Conservation (phyloP, 176 grass and related monocot genomes). For the Avena insularis region DNA sequence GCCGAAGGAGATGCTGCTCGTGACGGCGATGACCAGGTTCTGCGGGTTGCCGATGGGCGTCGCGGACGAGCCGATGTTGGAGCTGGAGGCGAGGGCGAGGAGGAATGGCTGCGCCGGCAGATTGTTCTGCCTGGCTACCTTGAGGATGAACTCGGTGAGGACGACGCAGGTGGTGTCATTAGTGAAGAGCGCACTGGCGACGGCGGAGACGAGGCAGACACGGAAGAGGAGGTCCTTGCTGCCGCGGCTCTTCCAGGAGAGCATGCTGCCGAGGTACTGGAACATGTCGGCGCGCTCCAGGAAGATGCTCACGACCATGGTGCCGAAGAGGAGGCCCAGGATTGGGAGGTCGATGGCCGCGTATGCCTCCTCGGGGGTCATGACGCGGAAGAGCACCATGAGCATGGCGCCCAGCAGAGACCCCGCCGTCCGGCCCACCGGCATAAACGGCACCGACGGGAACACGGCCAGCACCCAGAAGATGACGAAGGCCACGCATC, state of each 20-base stretch:
- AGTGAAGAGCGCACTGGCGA: conserved; percentile 94
- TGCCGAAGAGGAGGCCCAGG: conserved; percentile 93
- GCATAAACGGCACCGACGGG: conserved; percentile 91
- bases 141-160: conserved; percentile 98
- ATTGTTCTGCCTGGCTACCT: conserved; percentile 89
- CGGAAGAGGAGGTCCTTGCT: conserved; percentile 91
- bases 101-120: conserved; percentile 96
- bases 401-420: conserved; percentile 92
- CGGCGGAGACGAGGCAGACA: conserved; percentile 82
- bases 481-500: conserved; percentile 81
- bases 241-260: conserved; percentile 81
- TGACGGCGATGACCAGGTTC: conserved; percentile 92
- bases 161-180: conserved; percentile 99
- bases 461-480: conserved; percentile 98
- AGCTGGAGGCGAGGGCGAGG: conserved; percentile 84
- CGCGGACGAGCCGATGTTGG: conserved; percentile 84
- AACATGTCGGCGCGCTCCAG: conserved; percentile 98
- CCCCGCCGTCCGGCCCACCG: conserved; percentile 87
- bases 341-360: conserved; percentile 89
- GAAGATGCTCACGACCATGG: conserved; percentile 93
- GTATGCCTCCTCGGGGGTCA: conserved; percentile 75
- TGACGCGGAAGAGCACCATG: conserved; percentile 90
- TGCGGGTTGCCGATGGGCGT: conserved; percentile 98
- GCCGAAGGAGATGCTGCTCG: conserved; percentile 81
- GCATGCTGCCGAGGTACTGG: conserved; percentile 77